Base-by-base conservation (phyloP, 1,139 yeast species). In the Maudiozyma humilis region DNA sequence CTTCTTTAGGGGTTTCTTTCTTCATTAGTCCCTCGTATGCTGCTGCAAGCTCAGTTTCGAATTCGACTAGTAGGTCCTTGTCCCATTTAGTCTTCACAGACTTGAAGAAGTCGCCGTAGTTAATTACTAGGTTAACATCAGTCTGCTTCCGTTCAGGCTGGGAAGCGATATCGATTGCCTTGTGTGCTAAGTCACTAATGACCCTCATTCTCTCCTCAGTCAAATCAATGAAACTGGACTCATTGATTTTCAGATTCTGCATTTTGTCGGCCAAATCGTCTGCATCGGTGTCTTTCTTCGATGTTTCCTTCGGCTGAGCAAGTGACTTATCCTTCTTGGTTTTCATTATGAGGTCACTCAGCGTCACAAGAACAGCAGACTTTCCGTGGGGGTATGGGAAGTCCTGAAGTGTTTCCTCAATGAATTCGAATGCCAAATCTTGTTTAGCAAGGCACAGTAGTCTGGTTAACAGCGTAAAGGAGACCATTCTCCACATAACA, bases 301-400 rank as follows among this genome's bases (percentile, higher is more conserved):
- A 8, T n/a, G 17, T 6, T 23, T 10, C 27, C 27, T 23, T 23
- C 1, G 38, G 10, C 18, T 32, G 18, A 5, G 17, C 40, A 16
- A 6, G 18, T 25, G 17, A 2, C 2, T 16, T 32, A 3, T 36
- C 41, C 20, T 34, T 40, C 38, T 27, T 46, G 6, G 33, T 12
- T 25, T 37, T 40, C 18, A 70, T 60, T 47, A 76, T 63, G 46
- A 86, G 68, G 52, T 80, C 87, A 59, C 82, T 86, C 54, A 86
- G 70, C 23, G 86, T 76, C 3, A 82, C 78, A 13, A 86, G 72
- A 40, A 79, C 65, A 2, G 79, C 78, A 25, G 80, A 72, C 53
- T 79, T 78, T 29, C 76, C 74, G 40, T 72, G 72, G 34, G 73
- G 76, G 58, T 71, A 78, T 2, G 95, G 93, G 58, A 91, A 83